Percentiles rank a stretch among this genome's conserved stretches.
These are phyloP conservation scores for Teunomyces pallodes DNA, from an alignment of 805 yeast species.

Conservation along the genomic window DNA sequence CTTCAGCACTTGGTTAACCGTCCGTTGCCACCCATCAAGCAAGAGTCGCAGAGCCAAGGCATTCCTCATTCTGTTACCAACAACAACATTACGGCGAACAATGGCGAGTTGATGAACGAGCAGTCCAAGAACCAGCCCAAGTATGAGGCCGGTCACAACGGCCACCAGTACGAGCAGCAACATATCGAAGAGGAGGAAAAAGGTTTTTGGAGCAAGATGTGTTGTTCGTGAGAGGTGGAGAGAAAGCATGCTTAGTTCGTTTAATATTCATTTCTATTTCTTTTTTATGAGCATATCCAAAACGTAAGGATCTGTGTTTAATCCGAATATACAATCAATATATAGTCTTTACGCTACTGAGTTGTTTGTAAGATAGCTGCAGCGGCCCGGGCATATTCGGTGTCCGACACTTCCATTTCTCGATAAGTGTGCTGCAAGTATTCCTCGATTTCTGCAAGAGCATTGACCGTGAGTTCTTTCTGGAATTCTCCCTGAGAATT, in stretches of 20 bases:
- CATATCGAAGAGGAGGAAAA: conserved; percentile 34
- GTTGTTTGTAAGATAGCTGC: background rate
- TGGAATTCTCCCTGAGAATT: conserved; percentile 19
- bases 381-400: conserved; percentile 13
- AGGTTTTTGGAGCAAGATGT: conserved; percentile 43
- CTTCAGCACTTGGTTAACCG: conserved; percentile 48
- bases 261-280: conserved; percentile 3
- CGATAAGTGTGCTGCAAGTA: conserved; percentile 26
- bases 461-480: conserved; percentile 18
- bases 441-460: conserved; percentile 21
- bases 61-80: conserved; percentile 22
- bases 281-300: background rate
- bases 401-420: conserved; percentile 28
- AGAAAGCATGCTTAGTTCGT: background rate
- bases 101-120: conserved; percentile 11
- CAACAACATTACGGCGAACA: conserved; percentile 16
- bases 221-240: conserved; percentile 32
- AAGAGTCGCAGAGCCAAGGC: conserved; percentile 30
- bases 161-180: conserved; percentile 39
- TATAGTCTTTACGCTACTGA: background rate
- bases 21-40: conserved; percentile 48
- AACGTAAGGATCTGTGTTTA: background rate
- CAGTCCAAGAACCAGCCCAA: conserved; percentile 14
- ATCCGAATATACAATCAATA: conserved; percentile 3
- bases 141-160: conserved; percentile 11